Percentiles rank a stretch among this genome's conserved stretches.
Conservation (phyloP, 768 basidiomycete genomes). For the Amanita subjunquillea region DNA sequence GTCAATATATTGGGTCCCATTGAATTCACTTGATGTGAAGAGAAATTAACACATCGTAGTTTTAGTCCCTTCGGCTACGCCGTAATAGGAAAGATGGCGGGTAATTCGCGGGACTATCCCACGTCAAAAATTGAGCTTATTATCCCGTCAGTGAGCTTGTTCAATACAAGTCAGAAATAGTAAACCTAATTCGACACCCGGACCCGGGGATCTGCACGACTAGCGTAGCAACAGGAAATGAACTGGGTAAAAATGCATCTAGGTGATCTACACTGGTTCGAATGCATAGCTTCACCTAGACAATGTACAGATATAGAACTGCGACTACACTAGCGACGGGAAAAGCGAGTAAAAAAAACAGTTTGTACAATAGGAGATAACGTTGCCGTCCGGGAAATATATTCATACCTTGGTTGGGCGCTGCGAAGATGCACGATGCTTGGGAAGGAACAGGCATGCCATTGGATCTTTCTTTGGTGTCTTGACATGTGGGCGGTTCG, state of each 20-base stretch:
- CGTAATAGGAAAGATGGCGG: not conserved
- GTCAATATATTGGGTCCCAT: not conserved
- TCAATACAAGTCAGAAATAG: not conserved
- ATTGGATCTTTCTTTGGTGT: slow-evolving; percentile 53
- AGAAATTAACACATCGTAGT: not conserved
- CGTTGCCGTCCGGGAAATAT: not conserved
- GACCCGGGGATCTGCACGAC: not conserved
- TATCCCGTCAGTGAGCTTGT: not conserved
- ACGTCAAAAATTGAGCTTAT: not conserved
- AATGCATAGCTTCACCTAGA: not conserved
- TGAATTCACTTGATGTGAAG: not conserved
- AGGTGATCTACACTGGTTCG: not conserved
- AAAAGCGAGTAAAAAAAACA: not conserved
- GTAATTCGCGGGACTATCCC: not conserved
- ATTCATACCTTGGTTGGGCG: slow-evolving; percentile 19
- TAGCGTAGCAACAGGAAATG: not conserved
- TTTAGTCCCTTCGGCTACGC: not conserved
- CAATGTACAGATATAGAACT: not conserved
- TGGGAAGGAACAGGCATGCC: slow-evolving; percentile 61
- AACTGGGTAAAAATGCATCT: not conserved
- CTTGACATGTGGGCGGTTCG: slow-evolving; percentile 23
- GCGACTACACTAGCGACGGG: not conserved
- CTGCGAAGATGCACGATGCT: slow-evolving; percentile 56
- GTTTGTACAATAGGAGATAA: not conserved
- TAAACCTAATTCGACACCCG: not conserved